Evolutionary conservation across 176 grass and related monocot genomes (phyloP).

Genomic region (Aegilops sharonensis): DNA sequence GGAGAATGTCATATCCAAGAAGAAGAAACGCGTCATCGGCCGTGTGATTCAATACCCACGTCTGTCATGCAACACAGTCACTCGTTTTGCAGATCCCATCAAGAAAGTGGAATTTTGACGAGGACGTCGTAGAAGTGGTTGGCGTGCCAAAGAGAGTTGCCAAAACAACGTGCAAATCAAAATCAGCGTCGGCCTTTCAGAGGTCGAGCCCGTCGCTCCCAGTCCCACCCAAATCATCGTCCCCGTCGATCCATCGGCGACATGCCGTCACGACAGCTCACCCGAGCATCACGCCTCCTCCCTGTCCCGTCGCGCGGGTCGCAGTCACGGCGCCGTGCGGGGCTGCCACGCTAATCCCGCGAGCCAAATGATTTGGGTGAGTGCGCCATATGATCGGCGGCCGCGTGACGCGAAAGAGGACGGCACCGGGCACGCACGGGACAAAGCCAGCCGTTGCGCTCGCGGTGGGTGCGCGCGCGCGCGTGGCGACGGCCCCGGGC

Average conservation of each 20-base stretch:
- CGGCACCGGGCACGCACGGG: background rate
- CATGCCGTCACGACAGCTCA: background rate
- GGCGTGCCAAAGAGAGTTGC: too few species aligned
- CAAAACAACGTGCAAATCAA: background rate
- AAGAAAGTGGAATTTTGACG: too few species aligned
- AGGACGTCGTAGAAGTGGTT: too few species aligned
- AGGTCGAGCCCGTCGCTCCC: too few species aligned
- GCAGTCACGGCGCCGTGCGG: background rate
- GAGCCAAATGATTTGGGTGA: background rate
- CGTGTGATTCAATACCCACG: background rate
- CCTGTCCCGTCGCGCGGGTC: background rate
- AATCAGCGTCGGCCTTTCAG: background rate
- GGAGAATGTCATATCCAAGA: background rate
- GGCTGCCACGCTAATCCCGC: background rate
- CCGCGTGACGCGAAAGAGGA: background rate
- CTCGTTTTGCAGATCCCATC: too few species aligned
- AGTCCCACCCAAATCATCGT: background rate
- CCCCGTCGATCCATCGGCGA: background rate
- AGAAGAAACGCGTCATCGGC: background rate
- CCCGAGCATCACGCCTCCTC: background rate
- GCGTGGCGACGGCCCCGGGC: too few species aligned
- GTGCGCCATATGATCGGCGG: background rate
- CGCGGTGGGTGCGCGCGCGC: too few species aligned
- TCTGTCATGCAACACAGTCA: too few species aligned
- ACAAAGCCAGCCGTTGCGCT: too few species aligned